Evolutionary conservation across 345 rosid genomes (phyloP), one percentile per base, ranked within the genome.

Genomic region (Eucalyptus sideroxylon): DNA sequence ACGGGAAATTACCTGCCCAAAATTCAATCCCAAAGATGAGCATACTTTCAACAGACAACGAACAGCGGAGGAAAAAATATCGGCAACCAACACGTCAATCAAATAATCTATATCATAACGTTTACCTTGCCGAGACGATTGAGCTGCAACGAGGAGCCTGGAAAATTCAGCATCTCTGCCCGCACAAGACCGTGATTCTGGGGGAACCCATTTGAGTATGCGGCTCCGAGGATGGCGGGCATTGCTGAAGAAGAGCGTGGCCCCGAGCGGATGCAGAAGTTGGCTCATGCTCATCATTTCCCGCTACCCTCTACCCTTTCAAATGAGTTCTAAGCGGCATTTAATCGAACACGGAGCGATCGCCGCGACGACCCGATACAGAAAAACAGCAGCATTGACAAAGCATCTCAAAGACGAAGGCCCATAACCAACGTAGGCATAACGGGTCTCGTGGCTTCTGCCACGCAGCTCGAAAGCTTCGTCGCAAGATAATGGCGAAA

Each of bases 1-100:
- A 59, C 4, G 47, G n/a, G 72, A 72, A 88, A 86, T 89, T 72
- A 91, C 93, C 96, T 94, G 94, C 88, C 86, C 91, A 91, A 62
- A 86, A 88, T 67, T n/a, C 9, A 87, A 42, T 51, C 30, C 37
- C 86, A 88, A 59, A 69, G 56, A 87, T 27, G 80, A 88, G 88
- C 77, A 87, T 45, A 80, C n/a, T 14, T 86, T n/a, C 47, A 50
- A 56, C 53, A 24, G 53, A 49, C 23, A 50, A 85, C 45, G 37
- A 53, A 62, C 65, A 24, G 47, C 8, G 42, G 83, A 6, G 44
- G 34, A 86, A 15, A 37, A 16, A 26, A 26, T 27, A 89, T 37
- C 47, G 9, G 83, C 47, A 77, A 77, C 30, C 83, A 40, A 77
- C 27, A 37, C 59, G 24, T 77, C 42, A 77, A 77, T 59, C 49